Percentiles rank a stretch among this genome's conserved stretches.
These are phyloP conservation scores for Hyaloperonospora arabidopsidis DNA, from an alignment of 352 stramenopile species.

Conservation along the genomic window DNA sequence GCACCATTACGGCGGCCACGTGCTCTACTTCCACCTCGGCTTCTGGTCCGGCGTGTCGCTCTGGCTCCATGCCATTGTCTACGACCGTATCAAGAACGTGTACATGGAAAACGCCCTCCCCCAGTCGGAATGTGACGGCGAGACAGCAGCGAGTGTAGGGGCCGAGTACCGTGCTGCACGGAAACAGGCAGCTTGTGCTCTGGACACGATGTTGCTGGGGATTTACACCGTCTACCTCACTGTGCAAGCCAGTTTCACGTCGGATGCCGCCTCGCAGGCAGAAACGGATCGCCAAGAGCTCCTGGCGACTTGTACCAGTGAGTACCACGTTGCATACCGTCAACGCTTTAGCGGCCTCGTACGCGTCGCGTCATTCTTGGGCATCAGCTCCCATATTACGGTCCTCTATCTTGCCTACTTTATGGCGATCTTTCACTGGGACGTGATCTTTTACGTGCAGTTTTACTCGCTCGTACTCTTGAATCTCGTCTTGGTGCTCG, in stretches of 20 bases:
- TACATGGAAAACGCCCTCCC: constrained; percentile 82
- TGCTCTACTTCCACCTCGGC: constrained; percentile 42
- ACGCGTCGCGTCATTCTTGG: constrained; percentile 71
- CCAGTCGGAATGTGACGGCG: constrained; percentile 68
- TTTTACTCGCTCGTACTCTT: constrained; percentile 65
- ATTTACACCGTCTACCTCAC: constrained; percentile 77
- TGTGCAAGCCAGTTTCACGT: constrained; percentile 58
- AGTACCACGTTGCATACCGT: constrained; percentile 57
- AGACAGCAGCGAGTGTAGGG: constrained; percentile 70
- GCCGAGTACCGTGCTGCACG: constrained; percentile 59
- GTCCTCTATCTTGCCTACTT: constrained; percentile 68
- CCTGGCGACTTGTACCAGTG: constrained; percentile 52
- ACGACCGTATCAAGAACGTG: constrained; percentile 85
- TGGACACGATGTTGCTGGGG: constrained; percentile 62
- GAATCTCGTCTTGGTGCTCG: constrained; percentile 46
- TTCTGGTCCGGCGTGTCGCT: constrained; percentile 60
- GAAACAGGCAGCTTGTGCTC: constrained; percentile 48
- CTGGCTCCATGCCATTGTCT: constrained; percentile 74
- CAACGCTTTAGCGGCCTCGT: constrained; percentile 50
- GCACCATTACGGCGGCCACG: constrained; percentile 42
- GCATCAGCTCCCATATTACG: constrained; percentile 69
- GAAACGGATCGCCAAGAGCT: constrained; percentile 47
- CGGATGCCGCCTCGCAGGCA: constrained; percentile 50
- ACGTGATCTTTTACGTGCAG: constrained; percentile 68
- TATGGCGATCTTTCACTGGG: constrained; percentile 62